A percentile compares a stretch with the other conserved stretches of the same genome.
phyloP scores from a whole-genome alignment of 768 basidiomycete species.

The Amanita inopinata region DNA sequence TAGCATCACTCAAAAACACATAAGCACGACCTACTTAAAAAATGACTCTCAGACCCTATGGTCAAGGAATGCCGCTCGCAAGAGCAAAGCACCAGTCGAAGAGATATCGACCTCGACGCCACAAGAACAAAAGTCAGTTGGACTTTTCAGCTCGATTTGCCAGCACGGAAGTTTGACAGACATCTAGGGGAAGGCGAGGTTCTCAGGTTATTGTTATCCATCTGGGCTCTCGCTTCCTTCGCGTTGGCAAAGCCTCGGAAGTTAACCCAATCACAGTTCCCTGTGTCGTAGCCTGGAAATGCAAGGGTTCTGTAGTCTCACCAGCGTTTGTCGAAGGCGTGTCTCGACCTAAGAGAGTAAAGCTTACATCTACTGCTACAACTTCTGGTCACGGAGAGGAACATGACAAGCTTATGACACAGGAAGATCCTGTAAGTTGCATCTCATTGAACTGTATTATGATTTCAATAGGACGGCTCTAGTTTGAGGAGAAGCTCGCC shows the following conservation, averaged over 20 bases:
- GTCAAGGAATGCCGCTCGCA: constrained; percentile 54
- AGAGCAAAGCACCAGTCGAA: constrained; percentile 34
- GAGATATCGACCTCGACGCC: constrained; percentile 26
- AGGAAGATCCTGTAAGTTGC: constrained; percentile 57
- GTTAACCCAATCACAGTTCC: constrained; percentile 61
- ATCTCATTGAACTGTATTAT: too few relatives aligned
- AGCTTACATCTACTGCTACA: constrained; percentile 14
- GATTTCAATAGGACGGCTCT: too few relatives aligned
- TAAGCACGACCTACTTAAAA: constrained; percentile 70
- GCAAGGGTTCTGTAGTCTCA: constrained; percentile 31
- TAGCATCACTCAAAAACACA: constrained; percentile 76
- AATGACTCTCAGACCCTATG: constrained; percentile 66
- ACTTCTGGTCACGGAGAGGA: constrained; percentile 41
- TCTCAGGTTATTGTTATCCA: constrained; percentile 75
- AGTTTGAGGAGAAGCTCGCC: constrained; percentile 74
- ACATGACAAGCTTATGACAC: constrained; percentile 32
- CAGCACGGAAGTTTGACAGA: constrained; percentile 15
- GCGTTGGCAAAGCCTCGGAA: constrained; percentile 71
- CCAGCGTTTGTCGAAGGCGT: constrained; percentile 41
- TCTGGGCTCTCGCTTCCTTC: constrained; percentile 63
- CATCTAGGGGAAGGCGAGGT: constrained; percentile 45
- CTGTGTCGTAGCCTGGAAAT: constrained; percentile 65
- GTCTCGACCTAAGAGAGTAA: constrained; percentile 39
- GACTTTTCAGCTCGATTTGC: constrained; percentile 12
- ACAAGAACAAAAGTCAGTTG: constrained; percentile 38